These are phyloP conservation scores for Anacardium occidentale DNA, from an alignment of 345 rosid genomes.

Conservation along the genomic window DNA sequence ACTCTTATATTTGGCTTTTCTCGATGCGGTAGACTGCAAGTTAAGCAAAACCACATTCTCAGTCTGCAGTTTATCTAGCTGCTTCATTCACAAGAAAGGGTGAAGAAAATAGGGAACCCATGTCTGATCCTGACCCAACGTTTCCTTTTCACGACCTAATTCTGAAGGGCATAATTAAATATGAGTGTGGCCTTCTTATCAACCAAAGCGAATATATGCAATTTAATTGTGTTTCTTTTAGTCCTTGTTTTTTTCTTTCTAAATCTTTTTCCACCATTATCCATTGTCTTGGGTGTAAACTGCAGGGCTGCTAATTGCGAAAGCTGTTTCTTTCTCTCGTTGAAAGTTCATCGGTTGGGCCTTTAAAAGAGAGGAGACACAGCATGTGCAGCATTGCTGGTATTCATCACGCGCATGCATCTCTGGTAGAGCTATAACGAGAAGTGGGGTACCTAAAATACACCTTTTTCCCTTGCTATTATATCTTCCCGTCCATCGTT, in stretches of 20 bases:
- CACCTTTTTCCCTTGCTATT: slow-evolving; percentile 15
- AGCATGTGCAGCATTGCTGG: slow-evolving; percentile 35
- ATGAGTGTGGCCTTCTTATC: slow-evolving; percentile 24
- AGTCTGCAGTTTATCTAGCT: too few species aligned
- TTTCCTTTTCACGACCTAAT: slow-evolving; percentile 49
- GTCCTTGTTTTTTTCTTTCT: too few species aligned
- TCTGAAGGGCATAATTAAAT: slow-evolving; percentile 15
- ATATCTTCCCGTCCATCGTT: not conserved
- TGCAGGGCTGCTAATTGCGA: slow-evolving; percentile 7
- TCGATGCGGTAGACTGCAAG: slow-evolving; percentile 48
- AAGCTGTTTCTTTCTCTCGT: not conserved
- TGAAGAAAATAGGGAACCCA: not conserved
- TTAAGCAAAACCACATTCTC: slow-evolving; percentile 35
- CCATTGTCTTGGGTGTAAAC: slow-evolving; percentile 19
- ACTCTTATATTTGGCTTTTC: slow-evolving; percentile 19
- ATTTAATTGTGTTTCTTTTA: slow-evolving; percentile 16
- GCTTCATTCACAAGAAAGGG: slow-evolving; percentile 34
- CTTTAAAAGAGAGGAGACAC: slow-evolving; percentile 25
- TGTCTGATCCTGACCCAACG: slow-evolving; percentile 28
- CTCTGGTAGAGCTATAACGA: not conserved
- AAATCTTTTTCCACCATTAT: slow-evolving; percentile 27
- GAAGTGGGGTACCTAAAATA: not conserved
- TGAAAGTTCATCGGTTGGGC: not conserved
- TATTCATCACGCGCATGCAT: slow-evolving; percentile 30
- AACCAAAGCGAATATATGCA: slow-evolving; percentile 25